Evolutionary conservation across 2,329 filamentous ascomycete genomes (phyloP).

Genomic region (Aspergillaceae sp.): DNA sequence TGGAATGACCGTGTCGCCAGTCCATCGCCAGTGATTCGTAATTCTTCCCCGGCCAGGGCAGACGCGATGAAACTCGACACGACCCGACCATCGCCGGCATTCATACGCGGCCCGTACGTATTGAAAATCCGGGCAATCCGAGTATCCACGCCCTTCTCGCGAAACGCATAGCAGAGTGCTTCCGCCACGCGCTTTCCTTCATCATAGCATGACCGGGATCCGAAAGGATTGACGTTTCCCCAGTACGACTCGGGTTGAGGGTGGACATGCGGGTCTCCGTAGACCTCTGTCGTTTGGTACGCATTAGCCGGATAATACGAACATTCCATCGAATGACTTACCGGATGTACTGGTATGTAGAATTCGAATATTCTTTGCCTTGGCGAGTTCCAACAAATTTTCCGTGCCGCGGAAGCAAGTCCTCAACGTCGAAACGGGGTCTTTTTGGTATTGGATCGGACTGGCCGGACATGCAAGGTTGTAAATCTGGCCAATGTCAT

Average conservation of each 20-base stretch:
- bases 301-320: no score
- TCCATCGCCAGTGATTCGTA: slow-evolving; percentile 23
- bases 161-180: slow-evolving; percentile 28
- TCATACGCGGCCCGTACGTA: slow-evolving; percentile 26
- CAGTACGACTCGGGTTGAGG: slow-evolving; percentile 25
- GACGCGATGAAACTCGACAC: slow-evolving; percentile 26
- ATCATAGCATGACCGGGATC: slow-evolving; percentile 35
- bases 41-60: slow-evolving; percentile 16
- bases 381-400: slow-evolving; percentile 23
- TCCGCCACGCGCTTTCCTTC: slow-evolving; percentile 36
- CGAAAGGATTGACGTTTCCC: slow-evolving; percentile 37
- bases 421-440: slow-evolving; percentile 22
- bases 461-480: slow-evolving; percentile 27
- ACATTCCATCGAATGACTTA: background rate
- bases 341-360: slow-evolving; percentile 24
- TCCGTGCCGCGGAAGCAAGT: slow-evolving; percentile 24
- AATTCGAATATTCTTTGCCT: slow-evolving; percentile 19
- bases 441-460: slow-evolving; percentile 24
- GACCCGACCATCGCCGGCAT: slow-evolving; percentile 21
- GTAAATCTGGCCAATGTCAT: slow-evolving; percentile 23
- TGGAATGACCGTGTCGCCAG: slow-evolving; percentile 24
- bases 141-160: slow-evolving; percentile 20
- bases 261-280: slow-evolving; percentile 23
- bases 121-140: slow-evolving; percentile 29
- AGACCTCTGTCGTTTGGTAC: slow-evolving; percentile 14